These are phyloP conservation scores for Aspergillus sp. DNA, from an alignment of 2,329 filamentous ascomycete species.

Conservation along the genomic window DNA sequence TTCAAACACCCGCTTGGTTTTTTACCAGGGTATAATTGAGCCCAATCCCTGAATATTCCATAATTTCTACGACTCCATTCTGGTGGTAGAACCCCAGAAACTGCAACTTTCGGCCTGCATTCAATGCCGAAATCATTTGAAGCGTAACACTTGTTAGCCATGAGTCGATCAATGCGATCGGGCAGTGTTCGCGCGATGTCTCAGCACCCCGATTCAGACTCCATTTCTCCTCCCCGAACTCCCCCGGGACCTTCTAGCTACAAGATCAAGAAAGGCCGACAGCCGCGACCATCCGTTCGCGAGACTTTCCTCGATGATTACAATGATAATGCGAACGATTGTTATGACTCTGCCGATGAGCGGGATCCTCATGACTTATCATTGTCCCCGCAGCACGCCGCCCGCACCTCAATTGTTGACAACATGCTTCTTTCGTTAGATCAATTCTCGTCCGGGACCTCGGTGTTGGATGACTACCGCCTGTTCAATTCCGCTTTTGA, in stretches of 20 bases:
- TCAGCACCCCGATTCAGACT: conserved; percentile 24
- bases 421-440: conserved; percentile 95
- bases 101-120: neutral
- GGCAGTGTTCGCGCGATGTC: conserved; percentile 28
- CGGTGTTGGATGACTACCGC: conserved; percentile 36
- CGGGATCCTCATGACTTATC: conserved; percentile 72
- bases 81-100: neutral
- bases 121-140: conserved; percentile 5
- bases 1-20: neutral
- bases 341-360: conserved; percentile 40
- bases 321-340: conserved; percentile 33
- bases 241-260: conserved; percentile 38
- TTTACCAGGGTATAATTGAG: neutral
- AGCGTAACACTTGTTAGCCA: neutral
- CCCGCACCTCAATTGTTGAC: conserved; percentile 87
- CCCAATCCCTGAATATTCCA: neutral
- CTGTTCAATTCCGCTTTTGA: conserved; percentile 43
- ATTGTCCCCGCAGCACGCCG: conserved; percentile 71
- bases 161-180: conserved; percentile 16
- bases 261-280: conserved; percentile 29
- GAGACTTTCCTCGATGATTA: conserved; percentile 43
- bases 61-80: neutral
- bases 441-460: conserved; percentile 60
- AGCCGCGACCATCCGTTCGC: conserved; percentile 35
- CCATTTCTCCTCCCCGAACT: conserved; percentile 40